These are phyloP conservation scores for Coprinellus aureogranulatus DNA, from an alignment of 768 basidiomycete species.

Conservation along the genomic window DNA sequence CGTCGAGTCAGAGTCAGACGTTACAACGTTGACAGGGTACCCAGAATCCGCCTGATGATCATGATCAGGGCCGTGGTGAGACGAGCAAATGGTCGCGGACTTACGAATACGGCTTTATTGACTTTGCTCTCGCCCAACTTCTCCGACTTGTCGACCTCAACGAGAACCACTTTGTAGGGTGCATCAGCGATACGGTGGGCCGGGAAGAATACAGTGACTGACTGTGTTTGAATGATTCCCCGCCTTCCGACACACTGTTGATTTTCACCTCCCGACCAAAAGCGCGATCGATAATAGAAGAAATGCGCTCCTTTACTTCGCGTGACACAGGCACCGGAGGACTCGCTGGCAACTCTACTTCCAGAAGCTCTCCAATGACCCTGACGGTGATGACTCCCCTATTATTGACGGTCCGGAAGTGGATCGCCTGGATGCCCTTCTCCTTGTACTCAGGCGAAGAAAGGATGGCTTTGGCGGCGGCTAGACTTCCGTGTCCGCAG, in stretches of 20 bases:
- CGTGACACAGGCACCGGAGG: conserved; percentile 22
- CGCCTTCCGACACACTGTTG: conserved; percentile 26
- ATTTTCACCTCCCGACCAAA: conserved; percentile 38
- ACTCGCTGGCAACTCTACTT: conserved; percentile 37
- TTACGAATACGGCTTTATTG: conserved; percentile 33
- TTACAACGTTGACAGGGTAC: conserved; percentile 37
- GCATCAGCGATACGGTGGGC: neutral
- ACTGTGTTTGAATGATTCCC: neutral
- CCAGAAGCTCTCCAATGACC: conserved; percentile 28
- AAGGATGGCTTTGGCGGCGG: conserved; percentile 41
- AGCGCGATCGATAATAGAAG: conserved; percentile 30
- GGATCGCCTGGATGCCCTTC: conserved; percentile 16
- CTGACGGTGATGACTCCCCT: neutral
- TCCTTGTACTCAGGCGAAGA: conserved; percentile 23
- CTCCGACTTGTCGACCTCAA: conserved; percentile 41
- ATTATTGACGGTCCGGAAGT: neutral
- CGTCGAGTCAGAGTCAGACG: conserved; percentile 29
- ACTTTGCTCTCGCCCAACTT: conserved; percentile 31
- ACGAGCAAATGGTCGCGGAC: conserved; percentile 6
- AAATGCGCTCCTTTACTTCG: conserved; percentile 30
- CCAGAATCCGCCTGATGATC: conserved; percentile 31
- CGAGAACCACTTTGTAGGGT: conserved; percentile 28
- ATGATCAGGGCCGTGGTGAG: neutral
- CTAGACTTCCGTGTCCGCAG: conserved; percentile 48
- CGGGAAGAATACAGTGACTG: neutral